Evolutionary conservation across 1,284 basidiomycete species (phyloP), one percentile per base, ranked within the genome.

Genomic region (Sanguinoderma infundibulare): DNA sequence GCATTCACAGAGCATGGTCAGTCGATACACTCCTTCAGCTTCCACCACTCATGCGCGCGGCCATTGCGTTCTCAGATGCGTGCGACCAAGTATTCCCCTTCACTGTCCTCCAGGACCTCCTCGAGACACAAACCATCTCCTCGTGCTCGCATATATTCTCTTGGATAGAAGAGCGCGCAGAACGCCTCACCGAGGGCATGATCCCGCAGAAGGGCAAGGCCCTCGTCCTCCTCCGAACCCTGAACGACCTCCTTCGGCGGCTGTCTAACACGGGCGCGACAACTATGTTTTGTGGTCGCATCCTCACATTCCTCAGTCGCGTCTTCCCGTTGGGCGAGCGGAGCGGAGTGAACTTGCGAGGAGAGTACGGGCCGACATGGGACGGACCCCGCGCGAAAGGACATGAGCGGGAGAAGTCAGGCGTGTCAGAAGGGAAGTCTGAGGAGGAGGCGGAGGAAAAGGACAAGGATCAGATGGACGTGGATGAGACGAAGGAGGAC

Each of bases 291-390:
- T 94, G 92, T 65, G 95, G 95, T 2, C 84, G 94, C 1, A 95
- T 97, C 70, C 80, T 96, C 69, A 92, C 91, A 1, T 93, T 96
- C 73, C 78, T 97, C 51, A 92, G 91, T 63, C 85, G 84, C 1
- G 92, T 95, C 1, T 96, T 96, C 70, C 92, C 94, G 4, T 76
- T 97, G 9, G 91, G 92, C 2, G 95, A 97, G 74, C 81, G 94
- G 51, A 95, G 93, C 73, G 94, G 95, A 38, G 94, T 97, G 49
- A 97, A 97, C 74, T 75, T 96, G 64, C 80, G 92, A 42, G 95
- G 95, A 59, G 92, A 94, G 77, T 90, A 90, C 75, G 85, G 94
- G 12, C 83, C 94, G 59, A 79, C 79, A 17, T 94, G 91, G 91
- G 88, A 91, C 61, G 84, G 86, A 5, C 86, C 88, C n/a, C 6